Conservation (phyloP, 306 rosid genomes). For the Prunus dulcis region DNA sequence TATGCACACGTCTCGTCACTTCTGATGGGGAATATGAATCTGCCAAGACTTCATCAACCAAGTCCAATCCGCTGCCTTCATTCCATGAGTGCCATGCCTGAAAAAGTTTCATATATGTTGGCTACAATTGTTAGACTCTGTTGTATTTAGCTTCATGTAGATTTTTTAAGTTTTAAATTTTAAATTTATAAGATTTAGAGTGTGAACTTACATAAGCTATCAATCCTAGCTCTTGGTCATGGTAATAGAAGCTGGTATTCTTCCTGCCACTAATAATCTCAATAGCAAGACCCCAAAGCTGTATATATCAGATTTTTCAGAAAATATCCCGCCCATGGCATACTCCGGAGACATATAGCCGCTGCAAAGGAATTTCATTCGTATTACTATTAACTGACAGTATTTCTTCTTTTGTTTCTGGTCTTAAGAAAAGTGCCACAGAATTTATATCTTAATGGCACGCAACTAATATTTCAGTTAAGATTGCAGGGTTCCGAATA, state of each 20-base stretch:
- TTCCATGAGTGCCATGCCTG: constrained; percentile 29
- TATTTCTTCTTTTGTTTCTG: background rate
- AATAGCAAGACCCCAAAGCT: constrained; percentile 29
- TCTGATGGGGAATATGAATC: background rate
- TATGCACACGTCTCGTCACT: constrained; percentile 18
- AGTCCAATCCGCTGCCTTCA: constrained; percentile 12
- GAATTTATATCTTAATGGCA: background rate
- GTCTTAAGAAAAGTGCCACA: too few species aligned
- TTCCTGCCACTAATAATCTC: constrained; percentile 32
- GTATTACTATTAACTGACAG: background rate
- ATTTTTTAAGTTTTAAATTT: background rate
- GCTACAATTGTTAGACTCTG: background rate
- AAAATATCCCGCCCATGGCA: constrained; percentile 13
- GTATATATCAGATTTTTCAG: constrained; percentile 25
- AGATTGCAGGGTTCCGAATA: too few species aligned
- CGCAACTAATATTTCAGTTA: too few species aligned
- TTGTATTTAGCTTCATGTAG: background rate
- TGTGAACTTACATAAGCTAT: constrained; percentile 26
- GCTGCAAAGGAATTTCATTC: background rate
- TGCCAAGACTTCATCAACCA: constrained; percentile 14
- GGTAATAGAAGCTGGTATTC: constrained; percentile 19
- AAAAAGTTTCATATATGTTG: background rate
- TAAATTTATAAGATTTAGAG: background rate
- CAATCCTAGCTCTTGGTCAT: constrained; percentile 5
- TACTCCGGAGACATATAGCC: constrained; percentile 39